Base-by-base conservation (phyloP, 2,329 filamentous ascomycete genomes). In the Arthroderma uncinatum region DNA sequence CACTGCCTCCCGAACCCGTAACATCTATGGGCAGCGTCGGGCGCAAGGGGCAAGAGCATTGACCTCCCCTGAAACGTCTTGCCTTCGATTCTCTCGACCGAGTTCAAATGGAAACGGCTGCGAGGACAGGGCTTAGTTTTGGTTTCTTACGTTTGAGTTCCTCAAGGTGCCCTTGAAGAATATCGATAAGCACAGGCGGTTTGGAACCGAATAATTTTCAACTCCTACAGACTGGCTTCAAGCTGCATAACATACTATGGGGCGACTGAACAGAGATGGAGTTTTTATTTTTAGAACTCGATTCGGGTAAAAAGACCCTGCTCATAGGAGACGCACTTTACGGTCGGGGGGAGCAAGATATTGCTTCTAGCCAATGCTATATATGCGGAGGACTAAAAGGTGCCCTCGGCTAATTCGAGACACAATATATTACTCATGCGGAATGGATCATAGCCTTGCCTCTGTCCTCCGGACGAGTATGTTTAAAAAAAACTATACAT, bases 71-170 rank as follows among this genome's bases (percentile, higher is more conserved):
- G 39, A 50, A 50, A 16, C 25, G 23, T 33, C 44, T 42, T 16
- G 39, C 16, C 19, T 42, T 21, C 39, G 19, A 19, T 2, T 23
- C 40, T 50, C 44, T 50, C 44, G 44, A 50, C 44, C 44, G 44
- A 50, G 44, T 50, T 44, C 44, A 33, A 50, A n/a, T 50, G 44
- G 44, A 48, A 48, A 28, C 44, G n/a, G 14, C 25, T 28, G 25
- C 9, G 25, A 50, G 25, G 25, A 9, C 16, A 50, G 44, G 44
- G 23, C 25, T 14, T 16, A n/a, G 28, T 50, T 33, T 50, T 50
- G 44, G n/a, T 30, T 50, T 50, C 44, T 50, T 14, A 33, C 44
- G 28, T 50, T 30, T 50, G 28, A 50, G 23, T 7, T 48, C 25
- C 44, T 16, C 10, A 4, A 48, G 2, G 12, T 28, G 21, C 12